Conservation (phyloP, 2,329 filamentous ascomycete genomes). For the Canariomyces notabilis region DNA sequence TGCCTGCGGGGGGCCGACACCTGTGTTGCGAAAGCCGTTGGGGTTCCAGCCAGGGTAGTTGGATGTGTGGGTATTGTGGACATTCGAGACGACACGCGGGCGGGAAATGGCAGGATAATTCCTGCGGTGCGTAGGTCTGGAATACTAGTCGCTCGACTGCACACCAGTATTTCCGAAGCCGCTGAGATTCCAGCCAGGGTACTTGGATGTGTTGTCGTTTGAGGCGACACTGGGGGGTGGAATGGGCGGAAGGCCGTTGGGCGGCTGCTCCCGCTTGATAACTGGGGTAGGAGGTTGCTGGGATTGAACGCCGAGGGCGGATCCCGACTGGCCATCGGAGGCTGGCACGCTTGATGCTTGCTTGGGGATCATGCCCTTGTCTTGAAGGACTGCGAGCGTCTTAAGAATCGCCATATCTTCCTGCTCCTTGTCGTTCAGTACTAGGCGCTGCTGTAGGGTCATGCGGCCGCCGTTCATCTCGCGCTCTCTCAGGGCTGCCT, state of each 20-base stretch:
- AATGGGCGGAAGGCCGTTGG: constrained; percentile 31
- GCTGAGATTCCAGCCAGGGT: constrained; percentile 37
- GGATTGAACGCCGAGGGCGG: constrained; percentile 3
- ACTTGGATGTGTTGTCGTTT: constrained; percentile 28
- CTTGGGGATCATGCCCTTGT: constrained; percentile 50
- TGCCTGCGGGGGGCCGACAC: too few species aligned
- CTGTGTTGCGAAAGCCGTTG: too few species aligned
- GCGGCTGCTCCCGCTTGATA: constrained; percentile 20
- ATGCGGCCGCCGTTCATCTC: constrained; percentile 61
- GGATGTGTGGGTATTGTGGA: too few species aligned
- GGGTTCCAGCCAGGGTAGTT: too few species aligned
- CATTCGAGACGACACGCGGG: too few species aligned
- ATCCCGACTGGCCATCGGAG: constrained; percentile 23
- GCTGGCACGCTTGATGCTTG: constrained; percentile 24
- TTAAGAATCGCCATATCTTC: constrained; percentile 62
- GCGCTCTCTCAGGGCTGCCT: constrained; percentile 58
- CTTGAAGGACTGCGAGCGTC: constrained; percentile 60
- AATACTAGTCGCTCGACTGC: constrained; percentile 30
- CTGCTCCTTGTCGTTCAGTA: constrained; percentile 63
- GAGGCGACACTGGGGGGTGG: constrained; percentile 30
- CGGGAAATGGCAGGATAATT: too few species aligned
- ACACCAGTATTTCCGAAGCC: constrained; percentile 38
- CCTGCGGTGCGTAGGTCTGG: background rate
- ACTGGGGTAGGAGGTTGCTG: constrained; percentile 23
- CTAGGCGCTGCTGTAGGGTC: constrained; percentile 60